phyloP scores from a whole-genome alignment of 345 rosid genomes.

The Populus deltoides region DNA sequence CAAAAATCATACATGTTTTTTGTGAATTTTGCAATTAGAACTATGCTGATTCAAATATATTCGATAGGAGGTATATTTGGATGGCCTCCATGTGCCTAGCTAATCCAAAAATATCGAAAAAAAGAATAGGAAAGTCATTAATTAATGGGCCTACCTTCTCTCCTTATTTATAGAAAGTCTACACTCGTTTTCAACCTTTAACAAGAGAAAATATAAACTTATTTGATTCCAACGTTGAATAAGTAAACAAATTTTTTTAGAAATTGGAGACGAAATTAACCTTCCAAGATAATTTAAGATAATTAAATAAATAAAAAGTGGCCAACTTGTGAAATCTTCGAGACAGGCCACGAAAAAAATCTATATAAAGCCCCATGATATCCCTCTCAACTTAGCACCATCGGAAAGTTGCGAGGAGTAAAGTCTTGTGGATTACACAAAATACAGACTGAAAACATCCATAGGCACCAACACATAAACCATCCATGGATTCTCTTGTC shows the following conservation, averaged over 20 bases:
- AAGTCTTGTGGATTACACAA: background rate
- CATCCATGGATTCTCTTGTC: constrained; percentile 19
- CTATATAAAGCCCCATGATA: constrained; percentile 27
- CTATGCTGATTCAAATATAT: too few relatives aligned
- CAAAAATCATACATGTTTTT: too few relatives aligned
- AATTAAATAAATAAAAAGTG: background rate
- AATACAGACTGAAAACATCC: background rate
- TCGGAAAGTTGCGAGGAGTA: constrained; percentile 19
- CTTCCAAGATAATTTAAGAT: background rate
- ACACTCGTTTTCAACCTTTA: background rate
- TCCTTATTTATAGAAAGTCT: background rate
- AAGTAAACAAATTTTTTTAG: background rate
- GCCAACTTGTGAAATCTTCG: background rate
- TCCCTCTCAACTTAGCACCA: constrained; percentile 24
- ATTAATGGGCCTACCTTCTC: background rate
- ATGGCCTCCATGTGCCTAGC: too few relatives aligned
- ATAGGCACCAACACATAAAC: background rate
- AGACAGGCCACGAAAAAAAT: background rate
- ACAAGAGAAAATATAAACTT: background rate
- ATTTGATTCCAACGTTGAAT: background rate
- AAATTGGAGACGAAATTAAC: background rate
- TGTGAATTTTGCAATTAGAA: too few relatives aligned
- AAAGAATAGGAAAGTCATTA: too few relatives aligned
- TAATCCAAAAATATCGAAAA: too few relatives aligned
- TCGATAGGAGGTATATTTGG: too few relatives aligned